phyloP scores from a whole-genome alignment of 768 basidiomycete genomes.

The Imleria badia region DNA sequence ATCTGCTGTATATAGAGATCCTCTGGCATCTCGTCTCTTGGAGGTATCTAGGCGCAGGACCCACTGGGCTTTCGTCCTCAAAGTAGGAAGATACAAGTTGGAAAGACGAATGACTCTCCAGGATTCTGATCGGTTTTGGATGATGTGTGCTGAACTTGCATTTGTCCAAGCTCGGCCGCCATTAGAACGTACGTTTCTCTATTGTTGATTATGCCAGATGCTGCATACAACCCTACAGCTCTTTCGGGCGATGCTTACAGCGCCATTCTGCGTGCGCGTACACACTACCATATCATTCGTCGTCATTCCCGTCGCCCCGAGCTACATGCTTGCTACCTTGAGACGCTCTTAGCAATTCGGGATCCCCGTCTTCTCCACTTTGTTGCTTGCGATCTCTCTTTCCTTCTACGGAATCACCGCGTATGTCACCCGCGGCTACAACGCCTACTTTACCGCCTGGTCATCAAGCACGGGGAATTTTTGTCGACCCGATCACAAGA shows the following conservation, averaged over 20 bases:
- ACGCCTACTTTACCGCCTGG: slow-evolving; percentile 42
- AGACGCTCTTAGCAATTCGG: slow-evolving; percentile 35
- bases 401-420: slow-evolving; percentile 33
- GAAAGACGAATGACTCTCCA: slow-evolving; percentile 32
- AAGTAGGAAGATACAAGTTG: slow-evolving; percentile 46
- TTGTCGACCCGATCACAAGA: slow-evolving; percentile 32
- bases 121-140: slow-evolving; percentile 60
- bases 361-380: slow-evolving; percentile 29
- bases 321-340: slow-evolving; percentile 49
- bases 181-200: slow-evolving; percentile 15
- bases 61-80: slow-evolving; percentile 52
- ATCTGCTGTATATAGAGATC: slow-evolving; percentile 27
- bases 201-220: background rate
- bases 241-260: slow-evolving; percentile 6
- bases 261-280: slow-evolving; percentile 35
- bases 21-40: slow-evolving; percentile 32
- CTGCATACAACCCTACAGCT: slow-evolving; percentile 15
- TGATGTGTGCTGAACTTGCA: slow-evolving; percentile 50
- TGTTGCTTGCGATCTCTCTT: slow-evolving; percentile 36
- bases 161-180: slow-evolving; percentile 14
- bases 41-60: slow-evolving; percentile 17
- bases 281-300: slow-evolving; percentile 42
- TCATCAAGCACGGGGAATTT: slow-evolving; percentile 28
- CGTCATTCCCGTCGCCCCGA: slow-evolving; percentile 38
- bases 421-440: slow-evolving; percentile 38